A percentile compares a stretch with the other conserved stretches of the same genome.
phyloP scores from a whole-genome alignment of 305 asterid species.

The Fraxinus latifolia region DNA sequence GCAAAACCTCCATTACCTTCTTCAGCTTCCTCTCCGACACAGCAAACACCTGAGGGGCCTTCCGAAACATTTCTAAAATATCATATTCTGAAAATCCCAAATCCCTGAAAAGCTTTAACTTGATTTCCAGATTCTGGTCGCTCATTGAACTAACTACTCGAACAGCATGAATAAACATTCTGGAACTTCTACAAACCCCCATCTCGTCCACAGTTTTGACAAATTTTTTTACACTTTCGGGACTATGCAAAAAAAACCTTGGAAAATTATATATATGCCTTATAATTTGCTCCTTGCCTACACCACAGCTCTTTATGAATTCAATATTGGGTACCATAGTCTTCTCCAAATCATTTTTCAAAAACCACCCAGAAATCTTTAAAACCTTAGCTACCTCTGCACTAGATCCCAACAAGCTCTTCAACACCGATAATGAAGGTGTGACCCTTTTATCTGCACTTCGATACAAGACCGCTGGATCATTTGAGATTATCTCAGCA shows the following conservation, averaged over 20 bases:
- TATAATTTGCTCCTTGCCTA: too few species aligned
- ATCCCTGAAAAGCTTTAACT: conserved; percentile 27
- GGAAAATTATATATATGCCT: too few species aligned
- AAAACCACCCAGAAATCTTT: conserved; percentile 21
- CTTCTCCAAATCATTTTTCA: conserved; percentile 25
- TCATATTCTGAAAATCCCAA: conserved; percentile 23
- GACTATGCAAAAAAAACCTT: too few species aligned
- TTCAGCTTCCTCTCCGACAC: conserved; percentile 29
- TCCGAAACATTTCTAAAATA: conserved; percentile 15
- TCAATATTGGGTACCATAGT: conserved; percentile 26
- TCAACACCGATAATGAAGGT: conserved; percentile 26
- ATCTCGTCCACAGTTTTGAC: conserved; percentile 31
- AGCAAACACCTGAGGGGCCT: conserved; percentile 11
- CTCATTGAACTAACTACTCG: conserved; percentile 21
- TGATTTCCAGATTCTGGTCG: conserved; percentile 26
- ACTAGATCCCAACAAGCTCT: conserved; percentile 27
- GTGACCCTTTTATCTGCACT: conserved; percentile 17
- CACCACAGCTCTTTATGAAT: too few species aligned
- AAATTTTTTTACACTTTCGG: conserved; percentile 9
- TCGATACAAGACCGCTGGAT: conserved; percentile 22
- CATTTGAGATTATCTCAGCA: conserved; percentile 26
- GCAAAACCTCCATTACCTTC: conserved; percentile 22
- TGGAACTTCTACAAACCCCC: conserved; percentile 18
- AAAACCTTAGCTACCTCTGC: conserved; percentile 32
- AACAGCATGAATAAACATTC: too few species aligned